Evolutionary conservation across 495 filamentous ascomycete species (phyloP), one percentile per base, ranked within the genome.

Genomic region (Lasiosphaeria miniovina): DNA sequence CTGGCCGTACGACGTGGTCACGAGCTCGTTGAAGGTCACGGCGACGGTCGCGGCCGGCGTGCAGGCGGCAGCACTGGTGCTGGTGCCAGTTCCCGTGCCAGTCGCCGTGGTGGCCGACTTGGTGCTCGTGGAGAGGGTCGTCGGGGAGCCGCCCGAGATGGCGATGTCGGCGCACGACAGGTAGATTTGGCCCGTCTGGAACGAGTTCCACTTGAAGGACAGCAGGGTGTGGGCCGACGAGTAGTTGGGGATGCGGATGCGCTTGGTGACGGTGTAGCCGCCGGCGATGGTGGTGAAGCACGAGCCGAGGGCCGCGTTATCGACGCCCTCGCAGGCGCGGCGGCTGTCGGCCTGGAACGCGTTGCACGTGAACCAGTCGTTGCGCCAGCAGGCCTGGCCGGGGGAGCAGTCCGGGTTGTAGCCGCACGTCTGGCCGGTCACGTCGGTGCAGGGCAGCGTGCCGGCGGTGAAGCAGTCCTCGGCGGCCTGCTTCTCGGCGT

Each of bases 301-400:
- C 3, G 75, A 77, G 14, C 71, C 69, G n/a, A 75, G 60, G 32
- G 71, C 52, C 6, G 77, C 66, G 9, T 73, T 73, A 63, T 84
- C 82, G 33, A 84, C 80, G 4, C 80, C 82, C 62, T 80, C 71
- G 65, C 81, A 83, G 35, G 43, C 75, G 11, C 68, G 68, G 40
- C 66, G 63, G 60, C 53, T 60, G 50, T 55, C 62, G 5, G 52
- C 62, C 15, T 72, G 53, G 57, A 76, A 76, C 11, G 74, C 77
- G 62, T 83, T 80, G 72, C 81, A 83, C 5, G 81, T 84, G 59
- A 82, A 83, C 82, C 81, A 83, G 70, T 84, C 80, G 63, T 83
- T 82, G 8, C 79, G 69, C 61, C 73, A 80, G 70, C 82, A 84
- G 1, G 71, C 64, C 66, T 82, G 68, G 6, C 66, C 79, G 33